Percentiles rank a stretch among this genome's conserved stretches.
Evolutionary conservation across 2,329 filamentous ascomycete species (phyloP).

Genomic region (Tolypocladium ovalisporum): DNA sequence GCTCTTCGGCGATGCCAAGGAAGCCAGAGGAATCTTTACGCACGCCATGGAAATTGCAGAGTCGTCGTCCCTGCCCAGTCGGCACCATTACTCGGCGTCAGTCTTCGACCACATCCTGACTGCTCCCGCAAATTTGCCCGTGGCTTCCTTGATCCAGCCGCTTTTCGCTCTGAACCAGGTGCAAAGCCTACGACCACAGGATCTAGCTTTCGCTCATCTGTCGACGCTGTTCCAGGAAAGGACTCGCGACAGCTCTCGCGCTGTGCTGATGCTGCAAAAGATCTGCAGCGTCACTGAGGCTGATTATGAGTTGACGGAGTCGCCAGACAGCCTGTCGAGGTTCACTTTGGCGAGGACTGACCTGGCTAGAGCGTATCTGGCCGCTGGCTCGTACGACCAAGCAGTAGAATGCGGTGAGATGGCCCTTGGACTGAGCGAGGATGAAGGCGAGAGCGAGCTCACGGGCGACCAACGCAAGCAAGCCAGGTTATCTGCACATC

Average conservation of each 20-base stretch:
- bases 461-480: conserved; percentile 54
- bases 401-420: conserved; percentile 74
- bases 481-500: conserved; percentile 69
- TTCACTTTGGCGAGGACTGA: conserved; percentile 83
- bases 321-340: conserved; percentile 56
- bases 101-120: conserved; percentile 72
- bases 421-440: conserved; percentile 66
- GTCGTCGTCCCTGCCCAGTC: conserved; percentile 60
- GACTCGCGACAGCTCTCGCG: conserved; percentile 53
- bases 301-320: conserved; percentile 78
- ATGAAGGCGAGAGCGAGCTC: conserved; percentile 57
- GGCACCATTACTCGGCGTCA: conserved; percentile 69
- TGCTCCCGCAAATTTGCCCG: conserved; percentile 36
- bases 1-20: conserved; percentile 59
- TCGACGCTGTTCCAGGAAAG: conserved; percentile 74
- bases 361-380: conserved; percentile 72
- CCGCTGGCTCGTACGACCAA: conserved; percentile 49
- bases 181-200: conserved; percentile 56
- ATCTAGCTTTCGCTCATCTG: conserved; percentile 67
- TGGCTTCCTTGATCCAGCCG: conserved; percentile 65
- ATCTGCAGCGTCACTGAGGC: conserved; percentile 64
- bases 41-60: conserved; percentile 91
- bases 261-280: conserved; percentile 51
- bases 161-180: conserved; percentile 83
- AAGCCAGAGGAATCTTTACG: conserved; percentile 77